Conservation (phyloP, 805 yeast species). For the Isabelozyma heimii region DNA sequence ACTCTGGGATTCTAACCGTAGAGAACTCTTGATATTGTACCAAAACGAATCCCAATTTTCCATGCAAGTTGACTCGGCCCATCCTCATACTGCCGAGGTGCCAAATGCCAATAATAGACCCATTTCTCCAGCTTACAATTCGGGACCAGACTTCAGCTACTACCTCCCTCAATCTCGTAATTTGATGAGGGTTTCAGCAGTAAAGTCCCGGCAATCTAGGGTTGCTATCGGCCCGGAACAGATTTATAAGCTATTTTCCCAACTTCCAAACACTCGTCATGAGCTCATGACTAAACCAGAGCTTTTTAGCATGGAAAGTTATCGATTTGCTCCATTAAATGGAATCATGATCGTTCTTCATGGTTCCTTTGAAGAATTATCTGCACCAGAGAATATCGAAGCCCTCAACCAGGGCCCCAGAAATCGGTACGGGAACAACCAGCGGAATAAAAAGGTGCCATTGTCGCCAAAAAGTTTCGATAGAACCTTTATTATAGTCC, state of each 20-base stretch:
- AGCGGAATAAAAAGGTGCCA: slow-evolving; percentile 28
- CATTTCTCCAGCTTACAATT: not conserved
- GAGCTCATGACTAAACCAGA: slow-evolving; percentile 60
- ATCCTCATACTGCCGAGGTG: slow-evolving; percentile 45
- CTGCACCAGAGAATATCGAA: slow-evolving; percentile 45
- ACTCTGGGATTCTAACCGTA: slow-evolving; percentile 79
- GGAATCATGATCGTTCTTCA: slow-evolving; percentile 81
- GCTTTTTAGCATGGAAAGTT: slow-evolving; percentile 73
- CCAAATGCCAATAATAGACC: slow-evolving; percentile 4
- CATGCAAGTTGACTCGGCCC: slow-evolving; percentile 67
- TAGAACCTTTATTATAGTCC: slow-evolving; percentile 75
- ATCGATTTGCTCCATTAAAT: slow-evolving; percentile 65
- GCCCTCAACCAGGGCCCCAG: slow-evolving; percentile 12
- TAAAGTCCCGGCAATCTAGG: slow-evolving; percentile 54
- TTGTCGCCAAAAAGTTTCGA: slow-evolving; percentile 77
- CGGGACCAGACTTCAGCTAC: slow-evolving; percentile 49
- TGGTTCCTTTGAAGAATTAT: slow-evolving; percentile 77
- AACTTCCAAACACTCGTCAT: slow-evolving; percentile 80
- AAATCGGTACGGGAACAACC: slow-evolving; percentile 12
- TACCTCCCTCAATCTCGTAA: slow-evolving; percentile 78
- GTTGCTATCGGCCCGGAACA: slow-evolving; percentile 67
- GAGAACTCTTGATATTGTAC: slow-evolving; percentile 68
- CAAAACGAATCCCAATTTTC: slow-evolving; percentile 86
- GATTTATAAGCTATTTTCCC: slow-evolving; percentile 58
- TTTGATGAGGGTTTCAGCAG: slow-evolving; percentile 56